phyloP scores from a whole-genome alignment of 2,329 filamentous ascomycete genomes.

The Fusarium verticillioides region DNA sequence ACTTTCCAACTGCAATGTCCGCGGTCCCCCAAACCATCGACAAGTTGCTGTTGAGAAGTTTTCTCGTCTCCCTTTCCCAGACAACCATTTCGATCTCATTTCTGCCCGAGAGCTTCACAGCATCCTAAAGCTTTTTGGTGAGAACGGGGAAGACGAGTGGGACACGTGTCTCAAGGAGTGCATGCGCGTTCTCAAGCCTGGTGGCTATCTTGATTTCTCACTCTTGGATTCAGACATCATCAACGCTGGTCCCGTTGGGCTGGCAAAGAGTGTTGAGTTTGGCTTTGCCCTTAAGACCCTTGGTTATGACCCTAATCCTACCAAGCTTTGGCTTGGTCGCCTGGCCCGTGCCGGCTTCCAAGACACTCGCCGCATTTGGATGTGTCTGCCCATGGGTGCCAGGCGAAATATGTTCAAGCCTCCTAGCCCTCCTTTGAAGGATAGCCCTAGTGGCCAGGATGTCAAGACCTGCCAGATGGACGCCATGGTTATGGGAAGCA shows the following conservation, averaged over 20 bases:
- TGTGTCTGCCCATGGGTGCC: conserved; percentile 84
- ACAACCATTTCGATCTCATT: conserved; percentile 89
- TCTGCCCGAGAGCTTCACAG: conserved; percentile 89
- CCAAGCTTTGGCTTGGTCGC: conserved; percentile 81
- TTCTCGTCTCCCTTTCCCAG: conserved; percentile 84
- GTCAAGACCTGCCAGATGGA: conserved; percentile 65
- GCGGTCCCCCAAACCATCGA: conserved; percentile 87
- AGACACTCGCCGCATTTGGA: conserved; percentile 86
- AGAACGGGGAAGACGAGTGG: conserved; percentile 84
- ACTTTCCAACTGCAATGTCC: conserved; percentile 77
- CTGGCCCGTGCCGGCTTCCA: conserved; percentile 80
- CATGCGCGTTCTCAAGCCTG: conserved; percentile 90
- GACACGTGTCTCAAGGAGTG: conserved; percentile 87
- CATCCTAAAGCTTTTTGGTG: conserved; percentile 78
- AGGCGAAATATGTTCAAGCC: conserved; percentile 48
- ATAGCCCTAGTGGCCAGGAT: conserved; percentile 54
- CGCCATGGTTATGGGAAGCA: conserved; percentile 73
- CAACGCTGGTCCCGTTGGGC: conserved; percentile 80
- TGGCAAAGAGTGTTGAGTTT: conserved; percentile 90
- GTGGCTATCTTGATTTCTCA: conserved; percentile 91
- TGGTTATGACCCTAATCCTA: conserved; percentile 88
- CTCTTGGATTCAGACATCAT: conserved; percentile 91
- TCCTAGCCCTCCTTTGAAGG: conserved; percentile 48
- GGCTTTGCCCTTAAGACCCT: conserved; percentile 88
- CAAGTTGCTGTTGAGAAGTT: conserved; percentile 81